Evolutionary conservation across 108 stramenopile species (phyloP), one percentile per base, ranked within the genome.

Genomic region (Seminavis robusta): DNA sequence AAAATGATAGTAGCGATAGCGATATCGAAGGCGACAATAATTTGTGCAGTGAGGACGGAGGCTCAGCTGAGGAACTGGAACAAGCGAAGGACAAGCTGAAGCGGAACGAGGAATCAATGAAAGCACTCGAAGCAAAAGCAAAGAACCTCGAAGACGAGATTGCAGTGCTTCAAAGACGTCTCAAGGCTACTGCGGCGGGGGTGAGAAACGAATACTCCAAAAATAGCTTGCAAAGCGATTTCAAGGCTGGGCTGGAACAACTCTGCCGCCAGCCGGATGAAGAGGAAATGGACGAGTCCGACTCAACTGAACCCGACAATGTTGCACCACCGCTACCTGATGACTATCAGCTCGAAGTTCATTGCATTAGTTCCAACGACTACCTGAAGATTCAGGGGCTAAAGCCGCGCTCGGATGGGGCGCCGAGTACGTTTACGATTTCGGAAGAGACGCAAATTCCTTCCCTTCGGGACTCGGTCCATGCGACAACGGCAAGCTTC

Each of bases 161-260:
- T n/a, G n/a, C n/a, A n/a, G 3, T 21, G 16, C 27, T 53, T 17
- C 66, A 67, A 52, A 71, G 40, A 34, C 41, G 45, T 9, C 61
- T 76, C 25, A 76, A 76, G 26, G 23, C 66, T 9, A 48, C 67
- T 15, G 61, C 66, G 42, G 56, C 75, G 2, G 41, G 9, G 15
- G 75, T 76, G 4, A 46, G 75, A 31, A 76, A 76, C 30, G 75
- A 71, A 47, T 76, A 76, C 55, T 68, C 66, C 34, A 71, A 36
- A 20, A 33, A 37, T 24, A 68, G 71, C 21, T 61, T 76, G 0
- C 66, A 76, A 27, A 61, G 59, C 31, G 75, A 76, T 40, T 76
- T 76, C 33, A 47, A 39, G 10, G 41, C 66, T 41, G 75, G 75
- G 2, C 51, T 76, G 36, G 63, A 76, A 44, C 71, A 71, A 33